Evolutionary conservation across 257 asterid species (phyloP).

Genomic region (Gentiana dahurica): DNA sequence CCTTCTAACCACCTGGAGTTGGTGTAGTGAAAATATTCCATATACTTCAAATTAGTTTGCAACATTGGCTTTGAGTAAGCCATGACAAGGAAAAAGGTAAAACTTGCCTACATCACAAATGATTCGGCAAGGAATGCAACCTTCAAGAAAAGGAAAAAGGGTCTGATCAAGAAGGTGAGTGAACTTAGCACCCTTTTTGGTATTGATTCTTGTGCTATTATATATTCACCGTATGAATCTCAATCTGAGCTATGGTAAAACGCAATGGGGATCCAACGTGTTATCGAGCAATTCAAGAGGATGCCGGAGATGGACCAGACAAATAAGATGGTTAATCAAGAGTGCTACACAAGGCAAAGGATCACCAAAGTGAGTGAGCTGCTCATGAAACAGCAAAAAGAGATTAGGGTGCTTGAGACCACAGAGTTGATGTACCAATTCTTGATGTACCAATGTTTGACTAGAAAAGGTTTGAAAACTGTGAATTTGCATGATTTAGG

Average conservation of each 20-base stretch:
- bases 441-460: background rate
- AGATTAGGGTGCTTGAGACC: conserved; percentile 9
- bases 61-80: too few species aligned
- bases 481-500: conserved; percentile 4
- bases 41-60: too few species aligned
- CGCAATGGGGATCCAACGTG: conserved; percentile 32
- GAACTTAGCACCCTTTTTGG: conserved; percentile 76
- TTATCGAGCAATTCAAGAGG: conserved; percentile 9
- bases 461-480: background rate
- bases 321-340: conserved; percentile 12
- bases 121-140: too few species aligned
- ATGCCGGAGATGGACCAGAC: conserved; percentile 18
- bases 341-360: conserved; percentile 9
- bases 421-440: conserved; percentile 9
- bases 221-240: conserved; percentile 55
- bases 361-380: conserved; percentile 13
- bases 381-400: conserved; percentile 5
- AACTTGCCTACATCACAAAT: too few species aligned
- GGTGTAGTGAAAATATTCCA: too few species aligned
- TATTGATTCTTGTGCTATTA: conserved; percentile 53
- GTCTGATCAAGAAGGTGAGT: too few species aligned
- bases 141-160: too few species aligned
- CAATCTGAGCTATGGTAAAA: conserved; percentile 59
- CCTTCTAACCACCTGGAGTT: too few species aligned
- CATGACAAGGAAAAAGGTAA: too few species aligned